Evolutionary conservation across 805 yeast species (phyloP).

Genomic region (Kluyveromyces siamensis): DNA sequence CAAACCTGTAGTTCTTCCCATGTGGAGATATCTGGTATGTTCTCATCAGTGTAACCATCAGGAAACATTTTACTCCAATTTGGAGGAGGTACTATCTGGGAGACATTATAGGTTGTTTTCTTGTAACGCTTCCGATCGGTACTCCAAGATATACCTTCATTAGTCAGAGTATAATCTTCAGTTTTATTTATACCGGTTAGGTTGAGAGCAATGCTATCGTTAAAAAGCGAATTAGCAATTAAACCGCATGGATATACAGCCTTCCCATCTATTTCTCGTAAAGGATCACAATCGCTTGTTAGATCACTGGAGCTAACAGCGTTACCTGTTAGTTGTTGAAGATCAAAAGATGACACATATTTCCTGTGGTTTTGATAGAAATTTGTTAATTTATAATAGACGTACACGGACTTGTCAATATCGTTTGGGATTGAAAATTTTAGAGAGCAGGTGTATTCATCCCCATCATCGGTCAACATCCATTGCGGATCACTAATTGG

Average conservation of each 20-base stretch:
- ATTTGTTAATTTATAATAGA: conserved; percentile 81
- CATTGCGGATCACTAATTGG: conserved; percentile 43
- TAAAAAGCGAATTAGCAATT: conserved; percentile 72
- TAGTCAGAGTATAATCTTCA: conserved; percentile 32
- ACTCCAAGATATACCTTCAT: conserved; percentile 61
- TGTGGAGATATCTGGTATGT: conserved; percentile 56
- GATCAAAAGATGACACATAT: conserved; percentile 78
- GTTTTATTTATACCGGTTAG: conserved; percentile 28
- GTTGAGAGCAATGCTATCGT: conserved; percentile 60
- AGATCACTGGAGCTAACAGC: conserved; percentile 49
- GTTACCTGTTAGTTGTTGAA: conserved; percentile 70
- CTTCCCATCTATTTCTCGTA: conserved; percentile 28
- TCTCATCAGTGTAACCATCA: conserved; percentile 60
- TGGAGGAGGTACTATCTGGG: conserved; percentile 73
- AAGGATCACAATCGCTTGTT: conserved; percentile 32
- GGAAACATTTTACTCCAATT: conserved; percentile 69
- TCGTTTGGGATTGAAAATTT: conserved; percentile 66
- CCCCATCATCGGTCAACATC: conserved; percentile 41
- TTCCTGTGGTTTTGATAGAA: conserved; percentile 93
- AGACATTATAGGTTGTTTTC: conserved; percentile 49
- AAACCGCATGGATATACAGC: conserved; percentile 73
- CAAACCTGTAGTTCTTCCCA: conserved; percentile 75
- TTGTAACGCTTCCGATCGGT: conserved; percentile 56
- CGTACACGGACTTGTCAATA: conserved; percentile 59
- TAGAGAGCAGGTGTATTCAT: conserved; percentile 45